phyloP scores from a whole-genome alignment of 2,329 filamentous ascomycete species.

The Colletotrichum graminicola region DNA sequence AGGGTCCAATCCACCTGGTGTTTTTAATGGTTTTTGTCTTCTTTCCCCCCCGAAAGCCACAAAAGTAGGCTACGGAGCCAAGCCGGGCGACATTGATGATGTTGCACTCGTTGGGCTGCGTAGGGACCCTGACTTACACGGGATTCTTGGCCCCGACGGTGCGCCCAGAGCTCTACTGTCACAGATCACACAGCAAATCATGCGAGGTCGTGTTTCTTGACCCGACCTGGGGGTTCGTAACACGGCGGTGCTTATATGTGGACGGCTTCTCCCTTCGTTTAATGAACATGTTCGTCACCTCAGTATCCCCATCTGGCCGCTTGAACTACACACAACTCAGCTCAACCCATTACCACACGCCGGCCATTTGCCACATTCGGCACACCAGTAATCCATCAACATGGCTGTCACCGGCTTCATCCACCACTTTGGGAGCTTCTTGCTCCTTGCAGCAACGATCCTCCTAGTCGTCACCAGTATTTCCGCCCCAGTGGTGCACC shows the following conservation, averaged over 20 bases:
- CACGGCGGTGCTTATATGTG: slow-evolving; percentile 39
- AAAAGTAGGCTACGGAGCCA: background rate
- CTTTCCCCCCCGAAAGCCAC: slow-evolving; percentile 12
- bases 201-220: slow-evolving; percentile 34
- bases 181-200: slow-evolving; percentile 34
- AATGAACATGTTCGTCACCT: slow-evolving; percentile 15
- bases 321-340: slow-evolving; percentile 1
- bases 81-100: slow-evolving; percentile 35
- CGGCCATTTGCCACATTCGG: slow-evolving; percentile 17
- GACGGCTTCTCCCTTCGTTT: slow-evolving; percentile 29
- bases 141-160: slow-evolving; percentile 31
- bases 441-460: slow-evolving; percentile 67
- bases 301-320: slow-evolving; percentile 17
- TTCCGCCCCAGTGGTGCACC: slow-evolving; percentile 68
- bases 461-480: slow-evolving; percentile 71
- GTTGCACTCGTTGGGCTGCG: slow-evolving; percentile 31
- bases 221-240: slow-evolving; percentile 10
- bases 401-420: slow-evolving; percentile 65
- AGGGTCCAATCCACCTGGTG: slow-evolving; percentile 26
- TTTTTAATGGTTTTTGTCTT: background rate
- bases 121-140: slow-evolving; percentile 36
- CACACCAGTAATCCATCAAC: slow-evolving; percentile 44
- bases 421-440: slow-evolving; percentile 69
- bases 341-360: slow-evolving; percentile 6
- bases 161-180: slow-evolving; percentile 30